A percentile compares a stretch with the other conserved stretches of the same genome.
Evolutionary conservation across 2,329 filamentous ascomycete genomes (phyloP).

Genomic region (Basipetospora chlamydospora): DNA sequence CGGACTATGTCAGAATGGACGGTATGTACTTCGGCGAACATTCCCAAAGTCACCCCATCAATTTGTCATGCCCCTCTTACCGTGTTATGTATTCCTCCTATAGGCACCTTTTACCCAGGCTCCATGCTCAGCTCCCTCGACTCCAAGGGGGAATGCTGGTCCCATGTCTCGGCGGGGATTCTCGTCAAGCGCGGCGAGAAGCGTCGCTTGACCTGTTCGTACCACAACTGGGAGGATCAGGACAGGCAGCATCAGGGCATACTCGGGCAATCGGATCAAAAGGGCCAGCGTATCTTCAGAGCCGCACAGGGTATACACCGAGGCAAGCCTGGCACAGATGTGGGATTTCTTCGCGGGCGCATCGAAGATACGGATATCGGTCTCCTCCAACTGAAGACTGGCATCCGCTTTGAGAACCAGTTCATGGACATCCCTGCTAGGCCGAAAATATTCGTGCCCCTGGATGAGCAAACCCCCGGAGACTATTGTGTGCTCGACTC

Average conservation of each 20-base stretch:
- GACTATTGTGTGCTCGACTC: neutral
- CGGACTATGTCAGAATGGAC: neutral
- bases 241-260: neutral
- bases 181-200: neutral
- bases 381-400: neutral
- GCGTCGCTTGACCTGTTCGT: neutral
- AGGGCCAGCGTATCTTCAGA: neutral
- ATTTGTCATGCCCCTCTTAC: neutral
- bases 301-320: neutral
- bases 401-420: neutral
- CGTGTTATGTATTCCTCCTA: neutral
- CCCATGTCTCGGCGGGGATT: neutral
- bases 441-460: neutral
- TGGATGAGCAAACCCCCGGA: neutral
- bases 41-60: neutral
- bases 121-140: neutral
- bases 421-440: neutral
- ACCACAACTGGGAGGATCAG: neutral
- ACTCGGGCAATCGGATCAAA: neutral
- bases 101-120: neutral
- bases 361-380: neutral
- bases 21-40: neutral
- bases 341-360: neutral
- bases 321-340: neutral
- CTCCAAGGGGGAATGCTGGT: neutral